These are phyloP conservation scores for Erigeron philadelphicus DNA, from an alignment of 140 eudicot genomes.

Conservation along the genomic window DNA sequence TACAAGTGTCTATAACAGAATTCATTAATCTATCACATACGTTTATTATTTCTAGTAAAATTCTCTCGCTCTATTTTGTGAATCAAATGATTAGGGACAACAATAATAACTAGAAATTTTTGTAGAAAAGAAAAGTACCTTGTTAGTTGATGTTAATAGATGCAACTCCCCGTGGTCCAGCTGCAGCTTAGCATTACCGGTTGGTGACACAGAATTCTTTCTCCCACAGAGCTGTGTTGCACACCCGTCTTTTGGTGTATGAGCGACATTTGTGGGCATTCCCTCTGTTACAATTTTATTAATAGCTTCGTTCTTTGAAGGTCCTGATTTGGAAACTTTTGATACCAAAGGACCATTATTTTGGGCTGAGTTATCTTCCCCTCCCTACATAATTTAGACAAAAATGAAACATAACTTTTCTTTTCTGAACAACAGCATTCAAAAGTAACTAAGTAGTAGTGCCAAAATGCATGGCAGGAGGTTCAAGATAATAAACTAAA, in stretches of 20 bases:
- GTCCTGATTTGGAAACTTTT: conserved; percentile 36
- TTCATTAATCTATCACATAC: no score
- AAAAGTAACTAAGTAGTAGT: not conserved
- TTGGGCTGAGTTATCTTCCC: conserved; percentile 25
- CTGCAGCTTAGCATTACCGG: conserved; percentile 23
- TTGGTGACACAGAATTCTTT: conserved; percentile 24
- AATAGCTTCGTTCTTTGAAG: conserved; percentile 21
- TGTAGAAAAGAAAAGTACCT: conserved; percentile 33
- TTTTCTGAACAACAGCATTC: not conserved
- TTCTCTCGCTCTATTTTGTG: no score
- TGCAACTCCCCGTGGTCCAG: conserved; percentile 28
- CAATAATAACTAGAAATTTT: not conserved
- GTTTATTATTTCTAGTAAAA: no score
- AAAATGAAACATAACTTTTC: conserved; percentile 1
- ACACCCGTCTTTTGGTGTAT: conserved; percentile 10
- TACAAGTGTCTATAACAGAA: no score
- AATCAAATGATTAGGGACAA: no score
- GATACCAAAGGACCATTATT: conserved; percentile 30
- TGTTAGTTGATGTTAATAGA: conserved; percentile 29
- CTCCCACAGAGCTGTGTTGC: conserved; percentile 27
- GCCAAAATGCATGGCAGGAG: not conserved
- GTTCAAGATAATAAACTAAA: no score
- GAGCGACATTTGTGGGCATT: conserved; percentile 21
- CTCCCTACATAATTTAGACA: conserved; percentile 33
- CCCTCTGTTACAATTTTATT: conserved; percentile 33